These are phyloP conservation scores for Aspergillus brasiliensis DNA, from an alignment of 2,329 filamentous ascomycete species.

Conservation along the genomic window DNA sequence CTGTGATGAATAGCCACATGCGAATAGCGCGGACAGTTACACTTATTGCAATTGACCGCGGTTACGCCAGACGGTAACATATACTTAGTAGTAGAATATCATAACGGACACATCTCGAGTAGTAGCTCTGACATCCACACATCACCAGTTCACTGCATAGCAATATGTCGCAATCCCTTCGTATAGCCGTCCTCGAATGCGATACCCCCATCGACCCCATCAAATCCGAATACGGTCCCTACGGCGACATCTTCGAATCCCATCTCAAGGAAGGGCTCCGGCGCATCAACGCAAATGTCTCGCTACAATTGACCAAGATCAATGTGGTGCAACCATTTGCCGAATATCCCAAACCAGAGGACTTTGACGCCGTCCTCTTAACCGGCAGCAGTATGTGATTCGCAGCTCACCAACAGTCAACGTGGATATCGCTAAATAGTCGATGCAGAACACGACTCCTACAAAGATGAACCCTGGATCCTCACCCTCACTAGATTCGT, in stretches of 20 bases:
- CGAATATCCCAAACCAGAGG: conserved; percentile 25
- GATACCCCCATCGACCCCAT: conserved; percentile 33
- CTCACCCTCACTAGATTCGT: conserved; percentile 46
- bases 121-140: too few species aligned
- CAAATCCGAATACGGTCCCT: conserved; percentile 19
- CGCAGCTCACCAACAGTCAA: background rate
- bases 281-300: conserved; percentile 9
- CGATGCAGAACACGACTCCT: conserved; percentile 41
- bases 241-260: conserved; percentile 31
- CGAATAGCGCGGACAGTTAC: too few species aligned
- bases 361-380: conserved; percentile 30
- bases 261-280: conserved; percentile 25
- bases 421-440: background rate
- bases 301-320: conserved; percentile 25
- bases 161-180: conserved; percentile 15
- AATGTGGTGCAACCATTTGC: conserved; percentile 24
- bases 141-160: background rate
- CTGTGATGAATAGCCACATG: too few species aligned
- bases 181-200: conserved; percentile 32
- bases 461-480: conserved; percentile 51
- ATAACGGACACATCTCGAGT: too few species aligned
- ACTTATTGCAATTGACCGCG: too few species aligned
- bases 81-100: too few species aligned
- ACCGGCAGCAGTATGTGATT: conserved; percentile 34
- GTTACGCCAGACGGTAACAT: too few species aligned